Base-by-base conservation (phyloP, 495 filamentous ascomycete genomes). In the Lentithecium fluviatile region DNA sequence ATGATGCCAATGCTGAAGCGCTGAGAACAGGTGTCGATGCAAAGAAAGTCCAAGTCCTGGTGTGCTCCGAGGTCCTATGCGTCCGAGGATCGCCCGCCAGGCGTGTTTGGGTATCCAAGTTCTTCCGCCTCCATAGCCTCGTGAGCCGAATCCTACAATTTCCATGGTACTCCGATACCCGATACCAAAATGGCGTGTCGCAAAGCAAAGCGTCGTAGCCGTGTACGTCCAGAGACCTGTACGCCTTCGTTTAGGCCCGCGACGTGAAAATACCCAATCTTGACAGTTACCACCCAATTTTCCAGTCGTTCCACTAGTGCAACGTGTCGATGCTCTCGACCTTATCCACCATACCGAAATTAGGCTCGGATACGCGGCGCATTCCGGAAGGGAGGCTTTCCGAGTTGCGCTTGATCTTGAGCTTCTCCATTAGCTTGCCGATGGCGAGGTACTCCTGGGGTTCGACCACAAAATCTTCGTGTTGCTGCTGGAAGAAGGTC, bases 381-480 rank as follows among this genome's bases (percentile, higher is more conserved):
- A 58, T 54, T 21, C 60, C 49, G 13, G 88, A 87, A 23, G 88
- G 82, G 15, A 88, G 72, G 19, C 56, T 60, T 38, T 60, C 61
- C n/a, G 60, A 56, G 46, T 78, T 74, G 34, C 80, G 76, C 62
- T 86, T 83, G 23, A 94, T 72, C 62, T 87, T 85, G n/a, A 97
- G 80, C 70, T 91, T 91, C 73, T 95, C 88, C 71, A 92, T 92
- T 65, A 97, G 74, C 65, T 90, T 92, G 7, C 88, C 82, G 50
- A 98, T 87, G 32, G 85, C 84, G 51, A 91, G 63, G 71, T 88
- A 95, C 61, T 97, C 94, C 70, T 91, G 85, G 29, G 90, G 86
- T 67, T 92, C 87, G 42, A 89, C 79, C 15, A 20, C 13, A 20
- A 86, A 82, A 0, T 82, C 84, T 1, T 82, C 71, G 1, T 87